Conservation (phyloP, 331 rosid species). For the Stylosanthes scabra region DNA sequence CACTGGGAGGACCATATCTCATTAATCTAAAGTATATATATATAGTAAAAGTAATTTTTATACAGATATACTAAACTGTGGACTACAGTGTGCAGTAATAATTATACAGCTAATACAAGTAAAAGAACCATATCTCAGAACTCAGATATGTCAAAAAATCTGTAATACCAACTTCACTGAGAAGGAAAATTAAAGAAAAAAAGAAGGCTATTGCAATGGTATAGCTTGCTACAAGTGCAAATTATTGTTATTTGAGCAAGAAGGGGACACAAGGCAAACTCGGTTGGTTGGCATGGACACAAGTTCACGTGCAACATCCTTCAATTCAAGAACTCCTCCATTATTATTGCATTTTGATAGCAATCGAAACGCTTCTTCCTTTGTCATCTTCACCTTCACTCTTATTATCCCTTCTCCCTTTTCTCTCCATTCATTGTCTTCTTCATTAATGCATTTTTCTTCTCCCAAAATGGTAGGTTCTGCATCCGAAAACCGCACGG, state of each 20-base stretch:
- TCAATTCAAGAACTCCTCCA: conserved; percentile 64
- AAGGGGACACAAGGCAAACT: conserved; percentile 22
- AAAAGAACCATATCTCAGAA: background rate
- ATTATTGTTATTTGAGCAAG: background rate
- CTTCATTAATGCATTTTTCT: conserved; percentile 22
- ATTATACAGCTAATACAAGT: background rate
- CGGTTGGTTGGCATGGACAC: conserved; percentile 45
- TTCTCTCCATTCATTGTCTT: conserved; percentile 15
- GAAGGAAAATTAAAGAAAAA: background rate
- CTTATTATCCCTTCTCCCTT: conserved; percentile 45
- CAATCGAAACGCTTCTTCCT: conserved; percentile 70
- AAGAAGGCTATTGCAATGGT: background rate
- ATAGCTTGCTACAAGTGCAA: background rate
- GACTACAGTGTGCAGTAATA: no score
- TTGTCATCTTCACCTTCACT: conserved; percentile 77
- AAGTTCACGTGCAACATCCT: conserved; percentile 66
- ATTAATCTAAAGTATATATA: no score
- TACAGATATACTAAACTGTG: no score
- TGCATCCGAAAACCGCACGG: conserved; percentile 40
- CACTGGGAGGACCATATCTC: no score
- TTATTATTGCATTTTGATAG: conserved; percentile 62
- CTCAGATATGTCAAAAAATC: no score
- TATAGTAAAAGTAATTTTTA: no score
- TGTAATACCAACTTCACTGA: background rate
- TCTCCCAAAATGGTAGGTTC: conserved; percentile 53